Evolutionary conservation across 2,329 filamentous ascomycete species (phyloP).

Genomic region (Epichloe typhina): DNA sequence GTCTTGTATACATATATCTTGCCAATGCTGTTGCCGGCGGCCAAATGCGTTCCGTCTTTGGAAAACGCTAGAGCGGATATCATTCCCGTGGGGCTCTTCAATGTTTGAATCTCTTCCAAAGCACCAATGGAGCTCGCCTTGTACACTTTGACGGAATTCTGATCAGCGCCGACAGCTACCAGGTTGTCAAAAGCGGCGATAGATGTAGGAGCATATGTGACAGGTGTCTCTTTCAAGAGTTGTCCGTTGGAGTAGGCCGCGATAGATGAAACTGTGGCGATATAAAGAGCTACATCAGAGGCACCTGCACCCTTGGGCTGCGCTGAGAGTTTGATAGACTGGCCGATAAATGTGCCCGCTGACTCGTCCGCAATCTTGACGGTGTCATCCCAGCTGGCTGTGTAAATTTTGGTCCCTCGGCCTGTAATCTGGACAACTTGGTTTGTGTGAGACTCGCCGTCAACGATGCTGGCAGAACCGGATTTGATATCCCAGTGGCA

Average conservation of each 20-base stretch:
- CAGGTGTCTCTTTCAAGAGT: conserved; percentile 43
- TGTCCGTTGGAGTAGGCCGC: conserved; percentile 47
- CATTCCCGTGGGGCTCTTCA: conserved; percentile 55
- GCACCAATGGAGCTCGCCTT: conserved; percentile 37
- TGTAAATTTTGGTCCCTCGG: conserved; percentile 55
- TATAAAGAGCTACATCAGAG: conserved; percentile 36
- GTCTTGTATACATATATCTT: conserved; percentile 72
- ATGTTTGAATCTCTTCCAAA: conserved; percentile 39
- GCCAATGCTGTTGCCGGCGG: conserved; percentile 69
- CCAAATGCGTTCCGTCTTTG: conserved; percentile 59
- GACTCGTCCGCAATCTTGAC: conserved; percentile 65
- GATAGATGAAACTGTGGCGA: conserved; percentile 41
- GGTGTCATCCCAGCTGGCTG: conserved; percentile 88
- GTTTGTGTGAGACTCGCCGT: conserved; percentile 73
- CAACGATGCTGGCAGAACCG: conserved; percentile 56
- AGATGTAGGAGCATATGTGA: conserved; percentile 53
- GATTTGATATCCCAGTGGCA: conserved; percentile 68
- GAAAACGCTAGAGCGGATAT: conserved; percentile 81
- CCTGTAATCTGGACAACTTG: conserved; percentile 68
- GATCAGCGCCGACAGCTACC: conserved; percentile 64
- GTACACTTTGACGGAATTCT: conserved; percentile 67
- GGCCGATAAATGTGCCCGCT: conserved; percentile 62
- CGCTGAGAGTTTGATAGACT: conserved; percentile 51
- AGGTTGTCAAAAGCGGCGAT: conserved; percentile 55
- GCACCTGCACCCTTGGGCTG: conserved; percentile 69